Base-by-base conservation (phyloP, 1,284 basidiomycete species). In the Ceratobasidium papillatum region DNA sequence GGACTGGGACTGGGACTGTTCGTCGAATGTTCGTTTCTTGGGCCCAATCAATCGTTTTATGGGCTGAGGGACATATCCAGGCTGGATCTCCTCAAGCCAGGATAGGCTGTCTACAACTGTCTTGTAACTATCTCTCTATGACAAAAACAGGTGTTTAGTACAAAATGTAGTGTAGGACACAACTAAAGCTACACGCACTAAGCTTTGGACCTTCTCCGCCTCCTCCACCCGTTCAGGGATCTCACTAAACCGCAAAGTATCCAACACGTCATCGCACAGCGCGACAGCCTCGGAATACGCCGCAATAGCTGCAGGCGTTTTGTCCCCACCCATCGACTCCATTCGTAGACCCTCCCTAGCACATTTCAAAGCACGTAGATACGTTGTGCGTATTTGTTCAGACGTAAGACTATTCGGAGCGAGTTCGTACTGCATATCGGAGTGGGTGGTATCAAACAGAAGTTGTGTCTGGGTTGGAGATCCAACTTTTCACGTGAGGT, bases 191-290 rank as follows among this genome's bases (percentile, higher is more conserved):
- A 32, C 52, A 54, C 52, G 52, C 52, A 54, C 52, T 32, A 54
- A 30, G 25, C 3, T 54, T 32, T 54, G 52, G 12, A 54, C 52
- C 25, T 54, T 54, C 27, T 27, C 30, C 2, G 52, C 52, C 27
- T 54, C 52, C 52, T 54, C 52, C 25, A 30, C 27, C 52, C 52
- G 52, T 25, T 54, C 52, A 7, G 52, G 52, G 52, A 54, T 54
- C 25, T 54, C 52, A 32, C 27, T 54, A 11, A 11, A 27, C 52
- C 52, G 52, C 11, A 54, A 22, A 1, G 52, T 54, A 32, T 54
- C 52, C 52, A 54, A 30, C 25, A 54, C 52, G 27, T 54, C 52
- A 25, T 54, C 52, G 11, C 52, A 54, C 7, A 54, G 52, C 25
- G 52, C 25, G 52, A 54, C 27, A 22, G 52, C 52, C 25, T 54